These are phyloP conservation scores for Candida tammaniensis DNA, from an alignment of 805 yeast species.

Conservation along the genomic window DNA sequence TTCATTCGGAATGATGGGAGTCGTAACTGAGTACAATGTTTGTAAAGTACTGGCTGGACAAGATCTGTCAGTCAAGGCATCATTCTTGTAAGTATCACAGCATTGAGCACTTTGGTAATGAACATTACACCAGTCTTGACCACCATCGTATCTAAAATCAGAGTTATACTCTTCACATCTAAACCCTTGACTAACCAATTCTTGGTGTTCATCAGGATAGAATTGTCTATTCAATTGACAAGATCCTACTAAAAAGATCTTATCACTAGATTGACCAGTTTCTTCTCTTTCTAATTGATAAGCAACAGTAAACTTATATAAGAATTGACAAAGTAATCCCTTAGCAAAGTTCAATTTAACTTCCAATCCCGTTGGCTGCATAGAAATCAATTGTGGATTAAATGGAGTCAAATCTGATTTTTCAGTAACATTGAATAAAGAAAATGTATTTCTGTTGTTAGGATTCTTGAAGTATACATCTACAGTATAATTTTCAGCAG, in stretches of 20 bases:
- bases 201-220: conserved; percentile 11
- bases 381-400: conserved; percentile 13
- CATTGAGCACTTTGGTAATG: conserved; percentile 14
- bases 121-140: conserved; percentile 17
- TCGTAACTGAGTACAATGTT: conserved; percentile 2
- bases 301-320: conserved; percentile 16
- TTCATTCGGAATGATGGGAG: conserved; percentile 3
- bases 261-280: conserved; percentile 7
- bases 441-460: conserved; percentile 3
- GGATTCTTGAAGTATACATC: conserved; percentile 17
- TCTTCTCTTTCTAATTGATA: conserved; percentile 8
- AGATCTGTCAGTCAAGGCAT: conserved; percentile 4
- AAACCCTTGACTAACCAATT: conserved; percentile 10
- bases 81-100: conserved; percentile 7
- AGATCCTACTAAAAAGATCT: conserved; percentile 17
- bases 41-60: conserved; percentile 5
- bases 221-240: conserved; percentile 13
- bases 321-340: conserved; percentile 17
- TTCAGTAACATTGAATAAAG: conserved; percentile 5
- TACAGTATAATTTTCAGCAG: conserved; percentile 15
- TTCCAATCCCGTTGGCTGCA: conserved; percentile 16
- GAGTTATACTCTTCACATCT: conserved; percentile 19
- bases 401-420: conserved; percentile 1
- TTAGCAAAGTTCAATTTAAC: conserved; percentile 15
- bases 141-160: conserved; percentile 16